phyloP scores from a whole-genome alignment of 2,329 filamentous ascomycete genomes.

The Cryphonectria radicalis region DNA sequence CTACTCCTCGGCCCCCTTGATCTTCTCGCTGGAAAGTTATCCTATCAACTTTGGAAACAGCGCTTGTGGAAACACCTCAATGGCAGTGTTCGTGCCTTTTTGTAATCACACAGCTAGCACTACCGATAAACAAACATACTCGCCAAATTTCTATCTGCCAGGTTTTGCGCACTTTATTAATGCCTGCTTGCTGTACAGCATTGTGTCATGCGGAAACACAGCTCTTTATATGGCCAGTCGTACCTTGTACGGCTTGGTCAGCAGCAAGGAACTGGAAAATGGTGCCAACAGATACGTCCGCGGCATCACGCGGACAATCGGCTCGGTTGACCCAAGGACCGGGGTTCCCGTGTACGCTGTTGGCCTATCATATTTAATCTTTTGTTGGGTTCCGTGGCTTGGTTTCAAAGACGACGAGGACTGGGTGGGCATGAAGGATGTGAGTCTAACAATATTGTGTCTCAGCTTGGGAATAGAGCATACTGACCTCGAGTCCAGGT shows the following conservation, averaged over 20 bases:
- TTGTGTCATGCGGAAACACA: conserved; percentile 22
- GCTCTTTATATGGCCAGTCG: conserved; percentile 24
- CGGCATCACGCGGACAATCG: background rate
- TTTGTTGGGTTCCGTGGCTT: conserved; percentile 23
- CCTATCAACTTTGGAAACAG: conserved; percentile 4
- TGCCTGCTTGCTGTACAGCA: conserved; percentile 19
- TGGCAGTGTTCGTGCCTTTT: conserved; percentile 13
- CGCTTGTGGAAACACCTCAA: background rate
- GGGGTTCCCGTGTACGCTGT: conserved; percentile 23
- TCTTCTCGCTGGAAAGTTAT: background rate
- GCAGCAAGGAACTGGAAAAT: conserved; percentile 7
- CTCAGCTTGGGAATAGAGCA: fast-evolving
- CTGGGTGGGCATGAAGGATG: background rate
- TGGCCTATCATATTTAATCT: conserved; percentile 15
- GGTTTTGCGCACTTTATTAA: conserved; percentile 20
- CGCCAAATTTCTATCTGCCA: background rate
- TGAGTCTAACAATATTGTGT: background rate
- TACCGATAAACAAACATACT: background rate
- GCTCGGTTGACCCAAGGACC: conserved; percentile 15
- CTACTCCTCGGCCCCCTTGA: background rate
- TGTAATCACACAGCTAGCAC: background rate
- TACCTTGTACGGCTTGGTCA: conserved; percentile 18
- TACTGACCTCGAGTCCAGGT: background rate
- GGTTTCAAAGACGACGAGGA: conserved; percentile 9
- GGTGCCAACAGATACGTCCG: background rate